Evolutionary conservation across 1,284 basidiomycete genomes (phyloP).

Genomic region (Ustilago xerochloae): DNA sequence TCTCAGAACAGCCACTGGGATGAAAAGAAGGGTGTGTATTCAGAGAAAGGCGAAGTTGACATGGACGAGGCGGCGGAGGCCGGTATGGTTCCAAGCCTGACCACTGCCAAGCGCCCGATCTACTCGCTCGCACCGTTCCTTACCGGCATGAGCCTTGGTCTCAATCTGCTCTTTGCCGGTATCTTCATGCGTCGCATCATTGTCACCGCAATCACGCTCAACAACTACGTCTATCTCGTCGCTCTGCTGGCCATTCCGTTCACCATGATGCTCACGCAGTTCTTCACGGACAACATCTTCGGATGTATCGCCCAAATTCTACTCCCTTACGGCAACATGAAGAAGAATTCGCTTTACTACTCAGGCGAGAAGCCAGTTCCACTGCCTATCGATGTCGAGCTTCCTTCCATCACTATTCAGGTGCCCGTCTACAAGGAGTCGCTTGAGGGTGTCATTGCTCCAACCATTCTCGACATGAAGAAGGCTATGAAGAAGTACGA

Average conservation of each 20-base stretch:
- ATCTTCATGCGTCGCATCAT: slow-evolving; percentile 76
- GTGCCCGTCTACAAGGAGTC: slow-evolving; percentile 80
- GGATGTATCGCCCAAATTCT: slow-evolving; percentile 65
- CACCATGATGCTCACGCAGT: slow-evolving; percentile 77
- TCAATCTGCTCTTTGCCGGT: slow-evolving; percentile 71
- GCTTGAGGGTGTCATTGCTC: slow-evolving; percentile 71
- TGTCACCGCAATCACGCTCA: slow-evolving; percentile 78
- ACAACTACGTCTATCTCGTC: slow-evolving; percentile 74
- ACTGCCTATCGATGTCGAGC: slow-evolving; percentile 74
- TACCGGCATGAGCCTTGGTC: slow-evolving; percentile 75
- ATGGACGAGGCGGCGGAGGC: slow-evolving; percentile 12
- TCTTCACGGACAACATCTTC: slow-evolving; percentile 75
- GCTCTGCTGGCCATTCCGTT: slow-evolving; percentile 74
- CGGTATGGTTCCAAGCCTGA: slow-evolving; percentile 14
- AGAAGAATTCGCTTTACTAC: slow-evolving; percentile 68
- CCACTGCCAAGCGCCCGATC: slow-evolving; percentile 70
- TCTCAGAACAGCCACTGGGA: slow-evolving; percentile 5
- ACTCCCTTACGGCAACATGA: slow-evolving; percentile 77
- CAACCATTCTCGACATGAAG: slow-evolving; percentile 82
- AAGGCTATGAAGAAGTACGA: slow-evolving; percentile 87
- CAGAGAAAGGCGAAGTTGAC: slow-evolving; percentile 19
- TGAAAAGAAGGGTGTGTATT: slow-evolving; percentile 13
- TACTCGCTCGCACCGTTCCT: slow-evolving; percentile 83
- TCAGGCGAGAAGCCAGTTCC: slow-evolving; percentile 70
- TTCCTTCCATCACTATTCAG: slow-evolving; percentile 81